These are phyloP conservation scores for Ustilago loliicola DNA, from an alignment of 1,284 basidiomycete genomes.

Conservation along the genomic window DNA sequence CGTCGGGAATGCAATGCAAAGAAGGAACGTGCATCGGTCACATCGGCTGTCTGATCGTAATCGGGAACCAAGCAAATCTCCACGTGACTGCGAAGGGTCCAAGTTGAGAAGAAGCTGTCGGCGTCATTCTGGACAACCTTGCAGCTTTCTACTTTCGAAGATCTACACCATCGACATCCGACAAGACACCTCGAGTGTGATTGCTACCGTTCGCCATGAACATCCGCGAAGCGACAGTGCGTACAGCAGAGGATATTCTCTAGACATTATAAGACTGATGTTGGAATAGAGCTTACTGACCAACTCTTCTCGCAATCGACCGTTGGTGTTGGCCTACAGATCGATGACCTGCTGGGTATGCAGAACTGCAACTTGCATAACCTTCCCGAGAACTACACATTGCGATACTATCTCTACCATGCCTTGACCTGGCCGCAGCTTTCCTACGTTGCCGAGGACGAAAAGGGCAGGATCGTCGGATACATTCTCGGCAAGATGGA, in stretches of 20 bases:
- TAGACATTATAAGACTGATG: background rate
- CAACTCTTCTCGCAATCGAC: background rate
- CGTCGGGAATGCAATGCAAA: too few relatives aligned
- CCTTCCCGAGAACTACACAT: conserved; percentile 69
- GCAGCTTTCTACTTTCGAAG: background rate
- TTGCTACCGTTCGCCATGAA: conserved; percentile 20
- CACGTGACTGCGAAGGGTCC: conserved; percentile 16
- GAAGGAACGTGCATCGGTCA: background rate
- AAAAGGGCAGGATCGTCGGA: conserved; percentile 88
- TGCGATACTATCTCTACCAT: conserved; percentile 80
- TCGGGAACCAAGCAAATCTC: background rate
- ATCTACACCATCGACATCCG: background rate
- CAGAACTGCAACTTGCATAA: conserved; percentile 70
- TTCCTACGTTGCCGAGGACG: conserved; percentile 92
- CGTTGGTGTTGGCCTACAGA: conserved; percentile 27
- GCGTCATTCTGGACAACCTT: background rate
- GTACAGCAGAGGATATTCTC: background rate
- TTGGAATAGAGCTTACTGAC: background rate
- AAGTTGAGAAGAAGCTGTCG: conserved; percentile 10
- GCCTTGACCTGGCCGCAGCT: conserved; percentile 91
- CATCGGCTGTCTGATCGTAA: background rate
- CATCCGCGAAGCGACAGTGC: conserved; percentile 33
- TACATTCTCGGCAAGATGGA: conserved; percentile 94
- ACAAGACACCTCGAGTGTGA: background rate
- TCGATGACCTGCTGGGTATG: conserved; percentile 67